A percentile compares a stretch with the other conserved stretches of the same genome.
Evolutionary conservation across 176 grass and related monocot genomes (phyloP).

Genomic region (Eremochloa ophiuroides): DNA sequence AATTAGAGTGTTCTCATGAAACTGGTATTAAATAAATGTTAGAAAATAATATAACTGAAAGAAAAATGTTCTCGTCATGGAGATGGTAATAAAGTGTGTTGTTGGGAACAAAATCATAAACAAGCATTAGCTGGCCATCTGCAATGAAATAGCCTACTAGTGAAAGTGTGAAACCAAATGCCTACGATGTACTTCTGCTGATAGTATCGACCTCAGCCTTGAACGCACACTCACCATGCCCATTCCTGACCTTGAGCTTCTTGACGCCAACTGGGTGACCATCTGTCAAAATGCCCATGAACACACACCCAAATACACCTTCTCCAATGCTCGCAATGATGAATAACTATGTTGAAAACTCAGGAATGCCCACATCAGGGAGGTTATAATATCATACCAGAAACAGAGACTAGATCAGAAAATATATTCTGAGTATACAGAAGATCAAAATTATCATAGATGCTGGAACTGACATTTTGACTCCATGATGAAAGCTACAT

Average conservation of each 20-base stretch:
- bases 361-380: background rate
- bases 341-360: background rate
- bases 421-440: background rate
- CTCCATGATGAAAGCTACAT: constrained; percentile 21
- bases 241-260: constrained; percentile 57
- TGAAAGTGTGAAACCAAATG: constrained; percentile 63
- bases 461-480: background rate
- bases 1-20: background rate
- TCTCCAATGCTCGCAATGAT: constrained; percentile 31
- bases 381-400: background rate
- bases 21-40: background rate
- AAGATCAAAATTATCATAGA: background rate
- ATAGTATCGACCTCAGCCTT: constrained; percentile 77
- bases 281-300: constrained; percentile 55
- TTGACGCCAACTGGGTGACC: constrained; percentile 66
- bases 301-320: constrained; percentile 72
- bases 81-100: constrained; percentile 74
- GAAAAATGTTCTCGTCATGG: constrained; percentile 36
- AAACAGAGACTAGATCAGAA: background rate
- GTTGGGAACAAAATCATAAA: constrained; percentile 87
- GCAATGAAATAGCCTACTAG: constrained; percentile 66
- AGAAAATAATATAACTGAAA: background rate
- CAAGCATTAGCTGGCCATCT: constrained; percentile 56
- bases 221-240: constrained; percentile 58
- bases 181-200: constrained; percentile 65